These are phyloP conservation scores for Malus asiatica DNA, from an alignment of 306 rosid genomes.

Conservation along the genomic window DNA sequence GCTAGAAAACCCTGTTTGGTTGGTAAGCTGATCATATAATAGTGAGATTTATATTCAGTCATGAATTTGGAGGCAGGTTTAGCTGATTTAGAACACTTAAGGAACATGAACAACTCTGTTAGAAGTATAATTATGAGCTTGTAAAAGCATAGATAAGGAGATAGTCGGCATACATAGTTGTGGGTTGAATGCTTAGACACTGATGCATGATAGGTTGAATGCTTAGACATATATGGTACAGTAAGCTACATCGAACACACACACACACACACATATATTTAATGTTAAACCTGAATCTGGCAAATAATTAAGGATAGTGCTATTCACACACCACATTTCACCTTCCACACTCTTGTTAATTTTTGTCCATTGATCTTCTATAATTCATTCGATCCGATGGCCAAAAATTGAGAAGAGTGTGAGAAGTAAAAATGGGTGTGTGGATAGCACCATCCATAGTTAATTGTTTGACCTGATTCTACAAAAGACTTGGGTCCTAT, in stretches of 20 bases:
- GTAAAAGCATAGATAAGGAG: neutral
- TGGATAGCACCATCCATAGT: too few relatives aligned
- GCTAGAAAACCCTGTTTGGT: neutral
- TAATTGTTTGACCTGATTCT: neutral
- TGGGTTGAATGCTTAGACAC: neutral
- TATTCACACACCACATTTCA: too few relatives aligned
- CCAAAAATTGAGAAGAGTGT: too few relatives aligned
- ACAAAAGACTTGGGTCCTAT: neutral
- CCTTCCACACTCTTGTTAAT: too few relatives aligned
- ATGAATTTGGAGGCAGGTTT: neutral
- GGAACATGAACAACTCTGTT: neutral
- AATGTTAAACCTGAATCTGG: neutral
- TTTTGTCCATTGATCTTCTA: too few relatives aligned
- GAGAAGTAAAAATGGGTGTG: too few relatives aligned
- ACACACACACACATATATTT: too few relatives aligned
- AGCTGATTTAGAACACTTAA: neutral
- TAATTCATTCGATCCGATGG: too few relatives aligned
- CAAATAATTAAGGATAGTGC: neutral
- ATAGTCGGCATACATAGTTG: neutral
- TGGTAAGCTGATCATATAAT: neutral
- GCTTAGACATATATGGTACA: neutral
- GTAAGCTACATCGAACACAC: neutral
- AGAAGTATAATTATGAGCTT: neutral
- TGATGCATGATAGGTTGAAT: neutral
- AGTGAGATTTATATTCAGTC: neutral